Evolutionary conservation across 306 rosid genomes (phyloP).

Genomic region (Glycine tomentella): DNA sequence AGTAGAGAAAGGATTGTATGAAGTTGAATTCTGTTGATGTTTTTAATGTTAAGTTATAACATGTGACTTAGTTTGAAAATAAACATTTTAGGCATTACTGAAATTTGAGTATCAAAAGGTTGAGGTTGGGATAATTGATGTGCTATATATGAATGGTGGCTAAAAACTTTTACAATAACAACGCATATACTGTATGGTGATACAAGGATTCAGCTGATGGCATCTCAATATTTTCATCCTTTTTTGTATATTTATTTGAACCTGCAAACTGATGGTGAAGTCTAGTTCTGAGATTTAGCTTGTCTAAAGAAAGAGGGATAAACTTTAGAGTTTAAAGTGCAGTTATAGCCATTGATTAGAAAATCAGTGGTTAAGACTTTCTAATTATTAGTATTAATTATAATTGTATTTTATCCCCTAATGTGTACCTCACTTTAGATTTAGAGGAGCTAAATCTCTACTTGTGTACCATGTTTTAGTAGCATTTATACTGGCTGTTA

Average conservation of each 20-base stretch:
- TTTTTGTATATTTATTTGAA: constrained; percentile 14
- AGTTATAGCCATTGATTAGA: too few species aligned
- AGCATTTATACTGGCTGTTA: not conserved
- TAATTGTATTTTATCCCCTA: too few species aligned
- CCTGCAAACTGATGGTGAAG: not conserved
- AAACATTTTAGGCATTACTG: not conserved
- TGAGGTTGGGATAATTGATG: constrained; percentile 23
- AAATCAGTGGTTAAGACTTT: too few species aligned
- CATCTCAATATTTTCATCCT: constrained; percentile 17
- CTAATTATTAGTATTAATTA: too few species aligned
- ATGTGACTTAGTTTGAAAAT: not conserved
- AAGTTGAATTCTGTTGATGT: constrained; percentile 39
- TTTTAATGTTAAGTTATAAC: constrained; percentile 9
- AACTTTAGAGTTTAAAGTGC: too few species aligned
- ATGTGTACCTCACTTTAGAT: too few species aligned
- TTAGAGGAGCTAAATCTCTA: too few species aligned
- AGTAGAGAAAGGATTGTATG: constrained; percentile 27
- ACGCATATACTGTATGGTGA: not conserved
- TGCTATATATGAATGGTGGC: constrained; percentile 9
- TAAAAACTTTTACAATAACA: constrained; percentile 1
- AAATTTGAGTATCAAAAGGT: constrained; percentile 38
- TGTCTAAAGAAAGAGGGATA: too few species aligned
- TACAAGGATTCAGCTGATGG: constrained; percentile 2
- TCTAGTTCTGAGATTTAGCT: not conserved
- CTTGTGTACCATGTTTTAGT: not conserved